Evolutionary conservation across 768 basidiomycete genomes (phyloP).

Genomic region (Mycena latifolia): DNA sequence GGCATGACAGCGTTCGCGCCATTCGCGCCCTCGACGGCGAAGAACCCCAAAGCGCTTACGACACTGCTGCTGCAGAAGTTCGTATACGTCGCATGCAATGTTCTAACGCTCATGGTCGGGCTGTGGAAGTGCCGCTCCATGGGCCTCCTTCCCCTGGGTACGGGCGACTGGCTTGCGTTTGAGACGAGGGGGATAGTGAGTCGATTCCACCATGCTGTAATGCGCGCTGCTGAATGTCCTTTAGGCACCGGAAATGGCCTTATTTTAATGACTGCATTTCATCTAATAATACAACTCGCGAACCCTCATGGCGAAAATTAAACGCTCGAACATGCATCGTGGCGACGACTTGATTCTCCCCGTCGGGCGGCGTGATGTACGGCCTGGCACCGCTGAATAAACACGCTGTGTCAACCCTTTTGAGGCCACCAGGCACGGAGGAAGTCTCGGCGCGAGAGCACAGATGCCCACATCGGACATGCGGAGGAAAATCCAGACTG

Average conservation of each 20-base stretch:
- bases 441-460: too few species aligned
- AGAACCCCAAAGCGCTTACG: slow-evolving; percentile 59
- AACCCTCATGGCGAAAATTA: too few species aligned
- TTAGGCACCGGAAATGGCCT: slow-evolving; percentile 60
- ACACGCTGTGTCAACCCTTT: too few species aligned
- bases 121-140: slow-evolving; percentile 95
- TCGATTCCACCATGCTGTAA: slow-evolving; percentile 28
- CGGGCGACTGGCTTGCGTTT: slow-evolving; percentile 96
- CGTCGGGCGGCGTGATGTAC: too few species aligned
- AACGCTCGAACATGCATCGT: too few species aligned
- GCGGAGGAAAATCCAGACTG: too few species aligned
- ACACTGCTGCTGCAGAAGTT: slow-evolving; percentile 79
- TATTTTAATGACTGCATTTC: slow-evolving; percentile 43
- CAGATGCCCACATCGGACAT: too few species aligned
- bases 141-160: slow-evolving; percentile 91
- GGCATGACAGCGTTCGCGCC: slow-evolving; percentile 80
- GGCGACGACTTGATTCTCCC: too few species aligned
- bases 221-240: background rate
- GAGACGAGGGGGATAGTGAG: slow-evolving; percentile 82
- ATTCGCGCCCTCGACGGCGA: slow-evolving; percentile 76
- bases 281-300: background rate
- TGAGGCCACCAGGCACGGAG: too few species aligned
- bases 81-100: slow-evolving; percentile 78
- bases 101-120: slow-evolving; percentile 84
- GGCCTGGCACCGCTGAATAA: too few species aligned